phyloP scores from a whole-genome alignment of 768 basidiomycete species.

The Dioszegia crocea region DNA sequence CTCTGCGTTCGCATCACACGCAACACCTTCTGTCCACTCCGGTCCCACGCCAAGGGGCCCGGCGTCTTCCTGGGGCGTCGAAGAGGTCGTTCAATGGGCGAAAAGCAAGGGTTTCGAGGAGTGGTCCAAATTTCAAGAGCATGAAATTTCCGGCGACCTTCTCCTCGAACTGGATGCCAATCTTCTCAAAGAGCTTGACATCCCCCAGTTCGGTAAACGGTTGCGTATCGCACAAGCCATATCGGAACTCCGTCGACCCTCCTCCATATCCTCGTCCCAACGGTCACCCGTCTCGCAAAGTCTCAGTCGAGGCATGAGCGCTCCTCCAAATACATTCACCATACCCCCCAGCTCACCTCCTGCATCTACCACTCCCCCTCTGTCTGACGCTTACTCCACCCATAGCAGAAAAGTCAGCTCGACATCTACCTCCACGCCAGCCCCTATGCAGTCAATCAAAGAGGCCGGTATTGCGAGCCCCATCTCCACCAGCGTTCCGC shows the following conservation, averaged over 20 bases:
- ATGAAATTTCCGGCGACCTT: slow-evolving; percentile 98
- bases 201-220: slow-evolving; percentile 89
- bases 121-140: slow-evolving; percentile 83
- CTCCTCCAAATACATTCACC: slow-evolving; percentile 23
- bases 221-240: slow-evolving; percentile 90
- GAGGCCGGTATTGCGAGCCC: slow-evolving; percentile 20
- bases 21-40: neutral
- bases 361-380: slow-evolving; percentile 22
- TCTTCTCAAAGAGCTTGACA: slow-evolving; percentile 92
- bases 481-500: slow-evolving; percentile 26
- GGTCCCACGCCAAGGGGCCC: neutral
- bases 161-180: slow-evolving; percentile 88
- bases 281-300: slow-evolving; percentile 26
- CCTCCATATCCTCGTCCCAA: slow-evolving; percentile 55
- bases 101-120: slow-evolving; percentile 77
- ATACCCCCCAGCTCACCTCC: slow-evolving; percentile 14
- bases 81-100: slow-evolving; percentile 86
- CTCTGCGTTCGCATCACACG: neutral
- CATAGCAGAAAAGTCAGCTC: slow-evolving; percentile 30
- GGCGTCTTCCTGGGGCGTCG: slow-evolving; percentile 63
- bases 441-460: slow-evolving; percentile 32
- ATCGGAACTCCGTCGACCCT: slow-evolving; percentile 70
- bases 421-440: slow-evolving; percentile 8
- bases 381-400: slow-evolving; percentile 19
- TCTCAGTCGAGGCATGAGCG: slow-evolving; percentile 27